phyloP scores from a whole-genome alignment of 805 yeast genomes.

The Yarrowia sp. region DNA sequence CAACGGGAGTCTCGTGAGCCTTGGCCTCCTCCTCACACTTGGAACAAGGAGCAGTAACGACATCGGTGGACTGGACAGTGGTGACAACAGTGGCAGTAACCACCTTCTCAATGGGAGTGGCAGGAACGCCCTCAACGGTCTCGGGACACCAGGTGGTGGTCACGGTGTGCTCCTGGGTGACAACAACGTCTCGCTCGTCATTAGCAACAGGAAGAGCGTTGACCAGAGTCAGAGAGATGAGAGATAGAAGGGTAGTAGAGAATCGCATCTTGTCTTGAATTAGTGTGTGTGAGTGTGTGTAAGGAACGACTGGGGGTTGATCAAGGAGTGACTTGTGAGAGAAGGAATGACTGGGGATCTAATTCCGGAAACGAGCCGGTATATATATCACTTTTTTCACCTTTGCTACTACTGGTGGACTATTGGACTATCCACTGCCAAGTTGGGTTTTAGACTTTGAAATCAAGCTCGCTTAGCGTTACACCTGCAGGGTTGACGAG shows the following conservation, averaged over 20 bases:
- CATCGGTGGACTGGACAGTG: slow-evolving; percentile 2
- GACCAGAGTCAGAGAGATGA: neutral
- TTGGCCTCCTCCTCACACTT: slow-evolving; percentile 22
- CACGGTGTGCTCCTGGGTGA: slow-evolving; percentile 5
- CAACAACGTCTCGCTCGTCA: neutral
- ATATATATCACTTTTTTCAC: neutral
- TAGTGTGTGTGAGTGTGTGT: neutral
- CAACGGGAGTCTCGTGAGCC: slow-evolving; percentile 19
- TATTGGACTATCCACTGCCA: no score
- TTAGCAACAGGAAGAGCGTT: slow-evolving; percentile 1
- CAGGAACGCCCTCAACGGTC: neutral
- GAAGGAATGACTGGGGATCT: neutral
- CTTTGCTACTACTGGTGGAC: neutral
- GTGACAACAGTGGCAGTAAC: slow-evolving; percentile 22
- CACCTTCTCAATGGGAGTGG: neutral
- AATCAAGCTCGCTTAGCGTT: neutral
- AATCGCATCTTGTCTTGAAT: neutral
- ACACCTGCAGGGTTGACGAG: slow-evolving; percentile 11
- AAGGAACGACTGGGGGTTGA: neutral
- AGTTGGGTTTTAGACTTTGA: no score
- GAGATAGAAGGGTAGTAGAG: neutral
- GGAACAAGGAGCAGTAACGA: slow-evolving; percentile 16
- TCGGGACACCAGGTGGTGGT: slow-evolving; percentile 21
- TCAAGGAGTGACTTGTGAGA: neutral
- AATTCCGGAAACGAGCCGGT: neutral